Base-by-base conservation (phyloP, 2,329 filamentous ascomycete genomes). In the Tetracladium maxilliforme region DNA sequence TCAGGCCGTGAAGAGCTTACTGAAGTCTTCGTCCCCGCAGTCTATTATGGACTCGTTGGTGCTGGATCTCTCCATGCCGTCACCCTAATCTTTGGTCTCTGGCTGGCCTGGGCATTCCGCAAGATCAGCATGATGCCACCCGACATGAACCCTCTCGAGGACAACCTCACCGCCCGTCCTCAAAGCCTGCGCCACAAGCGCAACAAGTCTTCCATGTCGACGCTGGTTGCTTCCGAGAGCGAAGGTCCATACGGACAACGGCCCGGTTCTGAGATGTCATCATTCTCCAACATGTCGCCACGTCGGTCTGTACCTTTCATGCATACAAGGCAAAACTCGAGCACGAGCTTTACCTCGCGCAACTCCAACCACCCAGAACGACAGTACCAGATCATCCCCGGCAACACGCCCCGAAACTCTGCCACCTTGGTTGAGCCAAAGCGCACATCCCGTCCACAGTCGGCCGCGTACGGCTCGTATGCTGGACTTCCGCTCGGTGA, bases 111-210 rank as follows among this genome's bases (percentile, higher is more conserved):
- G 26, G 68, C 78, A 37, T 95, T 94, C 67, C 70, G 75, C 20
- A 77, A 79, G 42, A 94, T 95, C 40, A 62, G 73, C 5, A 59
- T 64, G 12, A 64, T 94, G 46, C 87, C 87, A 6, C 86, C 87
- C 1, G 87, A 95, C 43, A 83, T 93, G 79, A 95, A 95, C 45
- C 87, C 87, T 3, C 61, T 95, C 10, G 86, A 94, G 45, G 71
- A 80, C 36, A 75, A 87, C 40, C 56, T 92, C 30, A 94, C 84
- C 2, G 73, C 81, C 8, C 69, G 75, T 14, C 56, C 51, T 29
- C n/a, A n/a, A n/a, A n/a, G n/a, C n/a, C n/a, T n/a, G n/a, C 60
- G 52, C 43, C 83, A 92, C 52, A 86, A 84, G 58, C 70, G 78
- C 42, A 86, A 80, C 44, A 70, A 67, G 36, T 68, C 64, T 9